These are phyloP conservation scores for Coprinopsis strossmayeri DNA, from an alignment of 768 basidiomycete genomes.

Conservation along the genomic window DNA sequence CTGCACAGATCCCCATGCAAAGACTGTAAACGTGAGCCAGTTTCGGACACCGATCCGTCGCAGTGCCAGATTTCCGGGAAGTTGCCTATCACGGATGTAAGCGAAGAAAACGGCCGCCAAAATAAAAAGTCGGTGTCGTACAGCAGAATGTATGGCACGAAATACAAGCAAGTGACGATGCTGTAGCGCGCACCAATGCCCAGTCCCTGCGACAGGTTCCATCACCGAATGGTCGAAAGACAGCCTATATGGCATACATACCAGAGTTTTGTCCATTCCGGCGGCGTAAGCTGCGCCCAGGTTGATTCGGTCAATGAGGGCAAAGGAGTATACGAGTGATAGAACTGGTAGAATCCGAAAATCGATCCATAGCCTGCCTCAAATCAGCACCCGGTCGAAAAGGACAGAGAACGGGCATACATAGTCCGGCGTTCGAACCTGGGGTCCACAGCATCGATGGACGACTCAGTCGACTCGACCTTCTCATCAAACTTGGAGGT, in stretches of 20 bases:
- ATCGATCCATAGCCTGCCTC: conserved; percentile 37
- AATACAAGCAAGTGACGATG: conserved; percentile 37
- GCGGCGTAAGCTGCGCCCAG: conserved; percentile 38
- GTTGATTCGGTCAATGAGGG: conserved; percentile 38
- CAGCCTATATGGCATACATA: conserved; percentile 8
- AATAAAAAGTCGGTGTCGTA: conserved; percentile 17
- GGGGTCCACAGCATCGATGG: too few relatives aligned
- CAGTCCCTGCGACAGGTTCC: conserved; percentile 19
- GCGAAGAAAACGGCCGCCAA: not conserved
- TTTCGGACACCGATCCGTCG: conserved; percentile 38
- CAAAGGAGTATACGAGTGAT: conserved; percentile 33
- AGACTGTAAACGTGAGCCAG: conserved; percentile 34
- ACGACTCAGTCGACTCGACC: too few relatives aligned
- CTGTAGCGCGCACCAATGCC: conserved; percentile 29
- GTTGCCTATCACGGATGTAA: conserved; percentile 27
- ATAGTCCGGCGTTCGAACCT: too few relatives aligned
- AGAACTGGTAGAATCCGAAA: conserved; percentile 37
- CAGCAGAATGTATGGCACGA: conserved; percentile 41
- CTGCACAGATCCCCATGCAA: conserved; percentile 39
- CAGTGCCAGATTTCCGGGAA: conserved; percentile 39
- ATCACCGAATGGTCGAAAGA: not conserved
- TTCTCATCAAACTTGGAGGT: too few relatives aligned
- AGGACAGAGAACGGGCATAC: not conserved
- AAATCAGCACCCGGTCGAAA: too few relatives aligned
- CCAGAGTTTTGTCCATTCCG: conserved; percentile 37